These are phyloP conservation scores for Amesomyces nigricolor DNA, from an alignment of 2,329 filamentous ascomycete genomes.

Conservation along the genomic window DNA sequence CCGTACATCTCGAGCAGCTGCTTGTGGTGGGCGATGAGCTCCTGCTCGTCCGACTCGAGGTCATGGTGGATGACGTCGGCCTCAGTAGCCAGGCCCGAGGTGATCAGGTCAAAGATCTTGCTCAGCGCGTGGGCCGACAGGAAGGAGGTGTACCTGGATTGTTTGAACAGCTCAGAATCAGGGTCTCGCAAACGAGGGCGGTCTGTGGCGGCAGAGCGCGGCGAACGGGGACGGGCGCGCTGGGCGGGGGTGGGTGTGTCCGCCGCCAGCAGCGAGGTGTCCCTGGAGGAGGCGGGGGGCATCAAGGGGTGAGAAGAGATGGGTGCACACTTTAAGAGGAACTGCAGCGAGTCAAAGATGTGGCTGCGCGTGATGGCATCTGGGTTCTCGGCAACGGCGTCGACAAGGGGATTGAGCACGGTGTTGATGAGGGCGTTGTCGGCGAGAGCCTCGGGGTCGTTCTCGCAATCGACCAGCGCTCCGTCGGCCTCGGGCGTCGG, in stretches of 20 bases:
- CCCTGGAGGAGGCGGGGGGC: background rate
- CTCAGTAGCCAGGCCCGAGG: conserved; percentile 78
- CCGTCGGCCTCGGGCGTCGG: conserved; percentile 80
- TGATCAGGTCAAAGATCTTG: conserved; percentile 87
- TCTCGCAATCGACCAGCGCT: conserved; percentile 83
- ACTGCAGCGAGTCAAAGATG: conserved; percentile 88
- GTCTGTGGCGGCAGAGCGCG: conserved; percentile 20
- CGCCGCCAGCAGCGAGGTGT: conserved; percentile 7
- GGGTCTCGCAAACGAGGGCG: conserved; percentile 33
- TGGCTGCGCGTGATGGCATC: conserved; percentile 75
- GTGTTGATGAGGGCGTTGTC: conserved; percentile 68
- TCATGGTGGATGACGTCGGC: conserved; percentile 81
- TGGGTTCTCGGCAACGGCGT: conserved; percentile 85
- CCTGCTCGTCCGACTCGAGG: conserved; percentile 87
- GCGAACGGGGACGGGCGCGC: conserved; percentile 10
- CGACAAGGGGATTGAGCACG: conserved; percentile 85
- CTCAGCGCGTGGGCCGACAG: conserved; percentile 78
- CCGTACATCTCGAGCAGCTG: conserved; percentile 88
- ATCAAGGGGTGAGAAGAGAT: conserved; percentile 38
- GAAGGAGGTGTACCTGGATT: conserved; percentile 71
- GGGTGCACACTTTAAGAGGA: conserved; percentile 87
- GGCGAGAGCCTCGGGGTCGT: conserved; percentile 78
- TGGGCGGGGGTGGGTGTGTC: conserved; percentile 13
- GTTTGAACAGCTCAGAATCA: conserved; percentile 58
- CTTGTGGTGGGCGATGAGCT: conserved; percentile 80